phyloP scores from a whole-genome alignment of 805 yeast species.

The Ogataea neopini region DNA sequence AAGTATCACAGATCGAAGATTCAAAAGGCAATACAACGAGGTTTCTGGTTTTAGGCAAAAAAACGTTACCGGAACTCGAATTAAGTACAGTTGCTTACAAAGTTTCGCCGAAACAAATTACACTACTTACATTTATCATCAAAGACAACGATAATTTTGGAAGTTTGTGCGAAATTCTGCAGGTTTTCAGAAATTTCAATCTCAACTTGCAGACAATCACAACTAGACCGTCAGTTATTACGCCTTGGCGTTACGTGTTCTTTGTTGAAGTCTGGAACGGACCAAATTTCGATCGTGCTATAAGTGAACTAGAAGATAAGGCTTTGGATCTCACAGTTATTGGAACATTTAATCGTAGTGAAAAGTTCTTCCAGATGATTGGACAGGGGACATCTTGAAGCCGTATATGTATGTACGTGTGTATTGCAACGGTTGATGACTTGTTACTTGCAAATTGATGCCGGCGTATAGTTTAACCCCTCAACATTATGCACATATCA shows the following conservation, averaged over 20 bases:
- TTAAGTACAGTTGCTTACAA: slow-evolving; percentile 5
- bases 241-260: slow-evolving; percentile 81
- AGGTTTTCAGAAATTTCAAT: slow-evolving; percentile 51
- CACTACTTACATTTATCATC: slow-evolving; percentile 66
- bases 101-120: slow-evolving; percentile 35
- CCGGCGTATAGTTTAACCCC: no score
- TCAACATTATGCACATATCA: neutral
- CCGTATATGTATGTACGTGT: neutral
- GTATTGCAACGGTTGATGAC: neutral
- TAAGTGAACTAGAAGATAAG: slow-evolving; percentile 43
- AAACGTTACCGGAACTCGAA: slow-evolving; percentile 17
- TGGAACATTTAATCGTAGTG: slow-evolving; percentile 44
- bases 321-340: slow-evolving; percentile 56
- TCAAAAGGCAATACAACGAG: slow-evolving; percentile 77
- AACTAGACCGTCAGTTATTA: slow-evolving; percentile 70
- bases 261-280: slow-evolving; percentile 64
- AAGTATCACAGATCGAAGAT: slow-evolving; percentile 66
- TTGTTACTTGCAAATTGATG: neutral
- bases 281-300: slow-evolving; percentile 33
- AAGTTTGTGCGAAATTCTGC: slow-evolving; percentile 65
- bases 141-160: slow-evolving; percentile 68
- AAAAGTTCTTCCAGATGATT: slow-evolving; percentile 31
- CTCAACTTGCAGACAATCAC: slow-evolving; percentile 71
- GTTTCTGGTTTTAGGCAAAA: slow-evolving; percentile 65
- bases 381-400: slow-evolving; percentile 4